Evolutionary conservation across 345 rosid genomes (phyloP).

Genomic region (Salix udensis): DNA sequence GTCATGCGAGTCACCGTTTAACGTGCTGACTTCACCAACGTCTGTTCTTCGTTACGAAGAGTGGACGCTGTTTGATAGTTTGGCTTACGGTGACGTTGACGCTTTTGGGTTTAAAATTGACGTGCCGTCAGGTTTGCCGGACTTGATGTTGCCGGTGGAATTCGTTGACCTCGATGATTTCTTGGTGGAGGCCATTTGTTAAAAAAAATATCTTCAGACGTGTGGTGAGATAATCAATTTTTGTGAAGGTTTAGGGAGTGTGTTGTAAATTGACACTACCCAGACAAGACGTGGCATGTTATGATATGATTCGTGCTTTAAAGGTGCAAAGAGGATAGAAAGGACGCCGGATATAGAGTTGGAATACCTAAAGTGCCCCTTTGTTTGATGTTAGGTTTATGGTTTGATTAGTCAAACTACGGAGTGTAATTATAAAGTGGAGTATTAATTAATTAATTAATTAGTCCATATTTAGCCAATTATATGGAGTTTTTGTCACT

Average conservation of each 20-base stretch:
- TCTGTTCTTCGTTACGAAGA: constrained; percentile 32
- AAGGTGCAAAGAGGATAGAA: background rate
- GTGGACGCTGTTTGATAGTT: constrained; percentile 7
- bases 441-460: background rate
- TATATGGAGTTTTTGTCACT: constrained; percentile 5
- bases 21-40: constrained; percentile 31
- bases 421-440: constrained; percentile 3
- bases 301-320: background rate
- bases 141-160: constrained; percentile 12
- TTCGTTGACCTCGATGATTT: constrained; percentile 36
- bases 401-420: constrained; percentile 13
- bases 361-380: background rate
- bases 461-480: background rate
- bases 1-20: constrained; percentile 3
- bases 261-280: background rate
- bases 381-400: background rate
- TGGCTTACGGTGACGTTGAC: constrained; percentile 18
- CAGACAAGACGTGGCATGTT: background rate
- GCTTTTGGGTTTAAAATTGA: constrained; percentile 26
- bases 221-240: background rate
- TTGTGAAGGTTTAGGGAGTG: background rate
- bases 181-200: constrained; percentile 20
- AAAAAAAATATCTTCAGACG: background rate
- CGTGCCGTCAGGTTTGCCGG: constrained; percentile 14
- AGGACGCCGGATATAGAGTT: background rate